Conservation (phyloP, 1,284 basidiomycete genomes). For the Puccinia novopanici region DNA sequence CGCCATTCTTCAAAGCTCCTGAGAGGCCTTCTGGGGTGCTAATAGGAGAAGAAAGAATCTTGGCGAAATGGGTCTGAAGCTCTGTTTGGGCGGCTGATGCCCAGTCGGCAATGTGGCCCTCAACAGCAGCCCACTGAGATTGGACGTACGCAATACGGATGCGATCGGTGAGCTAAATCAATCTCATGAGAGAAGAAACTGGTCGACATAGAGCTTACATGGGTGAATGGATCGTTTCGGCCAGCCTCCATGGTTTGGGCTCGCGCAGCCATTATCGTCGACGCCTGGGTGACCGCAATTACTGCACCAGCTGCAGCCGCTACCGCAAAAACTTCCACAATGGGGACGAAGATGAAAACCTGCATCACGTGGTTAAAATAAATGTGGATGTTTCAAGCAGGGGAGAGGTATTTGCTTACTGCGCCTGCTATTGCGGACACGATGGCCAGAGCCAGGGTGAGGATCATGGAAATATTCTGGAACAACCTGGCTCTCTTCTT, state of each 20-base stretch:
- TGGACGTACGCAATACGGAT: neutral
- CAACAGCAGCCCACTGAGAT: slow-evolving; percentile 14
- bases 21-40: neutral
- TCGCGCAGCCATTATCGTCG: neutral
- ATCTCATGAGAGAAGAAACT: neutral
- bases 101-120: neutral
- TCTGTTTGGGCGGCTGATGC: neutral
- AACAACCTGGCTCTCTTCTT: slow-evolving; percentile 3
- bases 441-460: neutral
- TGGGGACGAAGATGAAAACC: slow-evolving; percentile 5
- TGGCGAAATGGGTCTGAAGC: neutral
- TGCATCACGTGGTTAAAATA: neutral
- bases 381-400: neutral
- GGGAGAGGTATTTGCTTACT: neutral
- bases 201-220: neutral
- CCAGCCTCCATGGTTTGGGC: neutral
- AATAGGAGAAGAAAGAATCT: neutral
- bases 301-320: slow-evolving; percentile 23
- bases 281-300: slow-evolving; percentile 1
- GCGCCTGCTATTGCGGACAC: neutral
- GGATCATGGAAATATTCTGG: slow-evolving; percentile 3
- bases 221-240: slow-evolving; percentile 2
- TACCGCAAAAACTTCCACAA: neutral
- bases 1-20: neutral
- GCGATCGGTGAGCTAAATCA: neutral